Evolutionary conservation across 805 yeast genomes (phyloP).

Genomic region (Kregervanrija fluxuum): DNA sequence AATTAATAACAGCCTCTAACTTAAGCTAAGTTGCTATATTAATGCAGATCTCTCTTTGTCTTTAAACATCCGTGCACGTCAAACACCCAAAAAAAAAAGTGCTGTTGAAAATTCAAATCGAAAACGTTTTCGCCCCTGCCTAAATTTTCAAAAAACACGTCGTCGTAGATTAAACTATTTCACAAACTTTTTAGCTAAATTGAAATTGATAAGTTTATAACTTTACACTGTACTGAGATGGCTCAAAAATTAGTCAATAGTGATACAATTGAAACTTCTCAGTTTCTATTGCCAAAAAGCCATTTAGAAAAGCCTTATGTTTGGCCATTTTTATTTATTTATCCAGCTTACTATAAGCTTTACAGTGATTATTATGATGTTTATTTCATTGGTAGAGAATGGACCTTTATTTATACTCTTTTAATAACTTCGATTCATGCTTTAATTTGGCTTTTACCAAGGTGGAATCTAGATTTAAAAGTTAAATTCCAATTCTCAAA

Average conservation of each 20-base stretch:
- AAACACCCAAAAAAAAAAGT: too few relatives aligned
- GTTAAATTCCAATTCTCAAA: conserved; percentile 58
- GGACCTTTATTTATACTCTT: conserved; percentile 89
- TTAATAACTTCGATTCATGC: conserved; percentile 65
- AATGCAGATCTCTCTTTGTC: not conserved
- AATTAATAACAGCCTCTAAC: too few relatives aligned
- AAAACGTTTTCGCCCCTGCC: too few relatives aligned
- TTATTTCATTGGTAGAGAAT: conserved; percentile 83
- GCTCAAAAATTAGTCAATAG: conserved; percentile 48
- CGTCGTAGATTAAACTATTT: too few relatives aligned
- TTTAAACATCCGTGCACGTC: not conserved
- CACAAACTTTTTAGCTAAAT: too few relatives aligned
- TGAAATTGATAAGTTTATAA: too few relatives aligned
- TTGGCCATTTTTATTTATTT: conserved; percentile 72
- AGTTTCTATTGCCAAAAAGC: conserved; percentile 65
- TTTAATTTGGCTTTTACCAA: conserved; percentile 82
- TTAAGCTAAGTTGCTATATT: too few relatives aligned
- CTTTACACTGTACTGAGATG: conserved; percentile 9
- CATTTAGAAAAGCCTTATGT: conserved; percentile 62
- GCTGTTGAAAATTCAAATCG: too few relatives aligned
- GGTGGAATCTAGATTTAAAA: conserved; percentile 76
- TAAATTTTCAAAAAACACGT: too few relatives aligned
- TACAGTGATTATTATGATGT: conserved; percentile 66
- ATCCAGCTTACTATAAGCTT: conserved; percentile 64
- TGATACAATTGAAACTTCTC: conserved; percentile 64